Conservation (phyloP, 164 flowering plant species). For the Vitis rotundifolia region DNA sequence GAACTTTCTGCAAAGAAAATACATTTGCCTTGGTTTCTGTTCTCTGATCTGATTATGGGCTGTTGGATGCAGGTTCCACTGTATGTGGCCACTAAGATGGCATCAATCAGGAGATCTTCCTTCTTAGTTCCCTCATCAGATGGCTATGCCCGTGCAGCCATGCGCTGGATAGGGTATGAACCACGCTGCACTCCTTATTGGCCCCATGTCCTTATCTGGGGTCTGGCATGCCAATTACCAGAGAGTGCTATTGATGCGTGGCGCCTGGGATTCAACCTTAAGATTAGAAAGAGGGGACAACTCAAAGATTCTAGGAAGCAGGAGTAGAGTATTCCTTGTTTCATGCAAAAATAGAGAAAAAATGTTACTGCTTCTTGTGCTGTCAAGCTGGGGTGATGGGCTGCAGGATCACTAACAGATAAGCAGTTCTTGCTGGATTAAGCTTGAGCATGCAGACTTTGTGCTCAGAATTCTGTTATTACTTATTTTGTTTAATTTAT, state of each 20-base stretch:
- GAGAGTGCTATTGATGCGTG: slow-evolving; percentile 61
- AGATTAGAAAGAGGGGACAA: slow-evolving; percentile 70
- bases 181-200: slow-evolving; percentile 96
- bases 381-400: not conserved
- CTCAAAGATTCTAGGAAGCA: slow-evolving; percentile 55
- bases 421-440: not conserved
- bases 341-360: slow-evolving; percentile 7
- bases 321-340: slow-evolving; percentile 13
- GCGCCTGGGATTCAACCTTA: slow-evolving; percentile 62
- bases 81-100: slow-evolving; percentile 95
- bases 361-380: not conserved
- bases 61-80: slow-evolving; percentile 65
- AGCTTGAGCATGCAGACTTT: not conserved
- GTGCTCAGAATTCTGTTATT: not conserved
- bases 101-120: slow-evolving; percentile 76
- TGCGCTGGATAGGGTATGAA: slow-evolving; percentile 85
- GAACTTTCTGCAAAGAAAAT: no score
- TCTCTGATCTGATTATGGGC: not conserved
- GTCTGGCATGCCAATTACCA: slow-evolving; percentile 45
- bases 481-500: not conserved
- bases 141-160: slow-evolving; percentile 78
- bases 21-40: not conserved
- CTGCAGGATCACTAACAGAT: not conserved
- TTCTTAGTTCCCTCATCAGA: slow-evolving; percentile 85
- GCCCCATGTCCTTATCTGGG: slow-evolving; percentile 84